Evolutionary conservation across 106 monocot species (phyloP), one percentile per base, ranked within the genome.

Genomic region (Triglochin maritima): DNA sequence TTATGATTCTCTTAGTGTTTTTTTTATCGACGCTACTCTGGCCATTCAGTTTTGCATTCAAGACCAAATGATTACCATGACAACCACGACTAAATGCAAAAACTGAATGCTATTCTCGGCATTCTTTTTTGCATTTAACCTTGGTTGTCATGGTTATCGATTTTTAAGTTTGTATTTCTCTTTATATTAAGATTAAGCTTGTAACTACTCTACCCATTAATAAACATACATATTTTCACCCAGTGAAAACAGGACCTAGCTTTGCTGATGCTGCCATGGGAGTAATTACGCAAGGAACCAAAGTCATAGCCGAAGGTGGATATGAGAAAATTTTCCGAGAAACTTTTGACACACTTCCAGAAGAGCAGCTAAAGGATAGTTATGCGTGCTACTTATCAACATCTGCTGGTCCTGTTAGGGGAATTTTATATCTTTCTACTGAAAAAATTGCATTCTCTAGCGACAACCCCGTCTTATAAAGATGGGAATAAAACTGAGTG

Each of bases 241-340:
- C 17, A 76, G 76, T 76, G 47, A 76, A 69, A 69, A 76, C 69
- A 47, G 76, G 69, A 62, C 76, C 76, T n/a, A 76, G 76, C 44
- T 47, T 76, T 16, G 64, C 76, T 47, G 76, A 76, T 63, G 61
- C 76, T 12, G 76, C 76, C 45, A 76, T 76, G 76, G 76, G 69
- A 17, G 63, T 59, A 54, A 76, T 76, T 56, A 69, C 76, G 45
- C 68, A 76, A 61, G 59, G 76, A 4, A 69, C 69, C 44, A 76
- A 76, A 64, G 76, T 76, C 4, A 54, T 76, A 63, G 76, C 76
- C 17, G 76, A 76, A 56, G 76, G 69, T 67, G 76, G 76, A 47
- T 76, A 76, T 69, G 76, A 76, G 44, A 76, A 76, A 13, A 76
- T 76, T 13, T 76, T 76, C 41, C 62, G 45, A 5, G 50, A 69